Evolutionary conservation across 345 rosid genomes (phyloP).

Genomic region (Syzygium oleosum): DNA sequence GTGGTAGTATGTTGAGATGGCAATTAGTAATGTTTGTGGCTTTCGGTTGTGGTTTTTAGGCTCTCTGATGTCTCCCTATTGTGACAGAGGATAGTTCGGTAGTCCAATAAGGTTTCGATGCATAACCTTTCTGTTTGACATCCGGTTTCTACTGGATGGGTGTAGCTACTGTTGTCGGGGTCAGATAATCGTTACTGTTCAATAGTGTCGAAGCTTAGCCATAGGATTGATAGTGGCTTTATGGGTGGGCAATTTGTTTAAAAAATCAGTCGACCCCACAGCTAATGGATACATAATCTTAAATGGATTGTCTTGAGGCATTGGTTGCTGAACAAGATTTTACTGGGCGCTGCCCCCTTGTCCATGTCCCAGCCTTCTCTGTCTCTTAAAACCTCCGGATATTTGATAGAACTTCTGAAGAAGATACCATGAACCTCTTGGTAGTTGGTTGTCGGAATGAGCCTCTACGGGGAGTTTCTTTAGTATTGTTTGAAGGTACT

Average conservation of each 20-base stretch:
- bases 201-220: background rate
- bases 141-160: background rate
- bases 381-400: background rate
- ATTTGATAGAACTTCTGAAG: background rate
- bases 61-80: background rate
- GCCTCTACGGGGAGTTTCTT: background rate
- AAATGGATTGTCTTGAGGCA: background rate
- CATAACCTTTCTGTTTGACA: background rate
- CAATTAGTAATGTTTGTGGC: background rate
- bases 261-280: background rate
- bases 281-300: background rate
- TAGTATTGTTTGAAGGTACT: background rate
- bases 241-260: background rate
- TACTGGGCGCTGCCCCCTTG: background rate
- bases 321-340: background rate
- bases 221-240: background rate
- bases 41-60: background rate
- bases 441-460: background rate
- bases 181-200: background rate
- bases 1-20: background rate
- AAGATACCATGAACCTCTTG: background rate
- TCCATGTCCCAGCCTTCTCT: background rate
- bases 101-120: background rate
- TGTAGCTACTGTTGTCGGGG: background rate
- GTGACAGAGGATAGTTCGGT: background rate